These are phyloP conservation scores for Suhomyces xylopsoci DNA, from an alignment of 805 yeast species.

Conservation along the genomic window DNA sequence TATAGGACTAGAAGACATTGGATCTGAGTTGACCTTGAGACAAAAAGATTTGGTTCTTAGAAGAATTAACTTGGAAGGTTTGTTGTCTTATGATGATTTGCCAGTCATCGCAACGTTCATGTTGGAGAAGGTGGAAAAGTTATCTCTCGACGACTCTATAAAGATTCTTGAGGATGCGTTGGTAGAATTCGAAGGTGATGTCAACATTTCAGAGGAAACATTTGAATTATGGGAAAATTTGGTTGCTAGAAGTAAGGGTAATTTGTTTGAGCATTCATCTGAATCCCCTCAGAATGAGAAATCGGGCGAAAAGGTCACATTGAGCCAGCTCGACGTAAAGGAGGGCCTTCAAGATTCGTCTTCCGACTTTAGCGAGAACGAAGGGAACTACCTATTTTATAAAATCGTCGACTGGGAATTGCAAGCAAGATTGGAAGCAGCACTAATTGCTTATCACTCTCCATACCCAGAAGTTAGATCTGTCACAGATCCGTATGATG, in stretches of 20 bases:
- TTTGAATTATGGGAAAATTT: conserved; percentile 22
- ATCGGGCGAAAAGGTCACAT: background rate
- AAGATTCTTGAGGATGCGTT: conserved; percentile 26
- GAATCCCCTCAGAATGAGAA: background rate
- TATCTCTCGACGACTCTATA: conserved; percentile 21
- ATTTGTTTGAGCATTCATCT: conserved; percentile 6
- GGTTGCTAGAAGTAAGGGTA: conserved; percentile 5
- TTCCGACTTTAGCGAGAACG: background rate
- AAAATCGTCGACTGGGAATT: conserved; percentile 14
- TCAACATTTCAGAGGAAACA: conserved; percentile 28
- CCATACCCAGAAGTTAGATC: conserved; percentile 33
- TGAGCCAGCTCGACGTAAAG: background rate
- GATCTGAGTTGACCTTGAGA: conserved; percentile 18
- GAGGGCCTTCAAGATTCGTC: background rate
- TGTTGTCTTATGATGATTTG: conserved; percentile 27
- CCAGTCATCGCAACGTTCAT: conserved; percentile 29
- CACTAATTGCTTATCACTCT: conserved; percentile 21
- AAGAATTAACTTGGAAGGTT: conserved; percentile 23
- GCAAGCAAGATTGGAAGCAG: conserved; percentile 18
- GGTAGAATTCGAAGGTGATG: conserved; percentile 28
- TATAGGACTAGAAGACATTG: conserved; percentile 22
- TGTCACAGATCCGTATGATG: conserved; percentile 24
- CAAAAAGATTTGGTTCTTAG: conserved; percentile 28
- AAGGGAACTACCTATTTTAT: background rate
- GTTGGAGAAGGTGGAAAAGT: conserved; percentile 24